These are phyloP conservation scores for Apiospora sp. DNA, from an alignment of 2,329 filamentous ascomycete species.

Conservation along the genomic window DNA sequence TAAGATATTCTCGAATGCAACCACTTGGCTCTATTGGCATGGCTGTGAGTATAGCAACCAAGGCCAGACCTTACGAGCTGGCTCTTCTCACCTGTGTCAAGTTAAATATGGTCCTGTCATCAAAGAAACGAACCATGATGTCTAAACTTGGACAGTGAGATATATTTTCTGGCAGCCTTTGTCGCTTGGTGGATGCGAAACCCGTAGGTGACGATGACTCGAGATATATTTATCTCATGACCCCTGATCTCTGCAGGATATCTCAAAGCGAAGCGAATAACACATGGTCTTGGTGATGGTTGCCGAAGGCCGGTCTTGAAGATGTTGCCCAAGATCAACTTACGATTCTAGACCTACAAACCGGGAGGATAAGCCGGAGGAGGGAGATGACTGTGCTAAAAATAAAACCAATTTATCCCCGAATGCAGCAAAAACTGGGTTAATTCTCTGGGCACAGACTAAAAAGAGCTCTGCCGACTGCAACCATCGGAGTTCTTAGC, in stretches of 20 bases:
- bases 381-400: constrained; percentile 12
- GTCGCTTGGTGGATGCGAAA: not conserved
- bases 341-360: not conserved
- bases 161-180: not conserved
- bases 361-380: not conserved
- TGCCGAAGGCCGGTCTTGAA: not conserved
- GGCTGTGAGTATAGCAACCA: not conserved
- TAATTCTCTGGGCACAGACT: not conserved
- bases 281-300: not conserved
- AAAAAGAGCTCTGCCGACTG: constrained; percentile 2
- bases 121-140: not conserved
- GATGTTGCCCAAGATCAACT: not conserved
- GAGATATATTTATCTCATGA: not conserved
- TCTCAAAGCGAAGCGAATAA: not conserved
- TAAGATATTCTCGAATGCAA: not conserved
- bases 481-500: not conserved
- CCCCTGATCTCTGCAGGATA: not conserved
- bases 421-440: constrained; percentile 2
- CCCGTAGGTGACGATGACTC: not conserved
- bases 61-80: not conserved
- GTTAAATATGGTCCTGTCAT: not conserved
- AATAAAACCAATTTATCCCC: constrained; percentile 3
- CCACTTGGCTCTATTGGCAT: not conserved
- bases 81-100: not conserved
- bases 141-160: not conserved